These are phyloP conservation scores for Beauveria caledonica DNA, from an alignment of 2,329 filamentous ascomycete genomes.

Conservation along the genomic window DNA sequence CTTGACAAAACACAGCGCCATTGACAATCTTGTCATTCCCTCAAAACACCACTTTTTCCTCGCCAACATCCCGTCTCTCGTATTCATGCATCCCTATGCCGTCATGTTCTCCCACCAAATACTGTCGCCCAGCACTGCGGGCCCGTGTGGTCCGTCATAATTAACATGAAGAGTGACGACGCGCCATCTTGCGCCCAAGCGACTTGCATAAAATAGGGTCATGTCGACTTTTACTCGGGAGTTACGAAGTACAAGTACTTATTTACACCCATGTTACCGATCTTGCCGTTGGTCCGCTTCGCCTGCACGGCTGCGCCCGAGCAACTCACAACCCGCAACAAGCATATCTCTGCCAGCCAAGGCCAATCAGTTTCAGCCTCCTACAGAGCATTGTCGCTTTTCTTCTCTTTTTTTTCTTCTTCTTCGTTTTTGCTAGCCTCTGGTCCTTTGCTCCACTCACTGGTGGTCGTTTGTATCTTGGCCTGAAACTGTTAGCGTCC, in stretches of 20 bases:
- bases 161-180: neutral
- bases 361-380: conserved; percentile 2
- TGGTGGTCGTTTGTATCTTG: conserved; percentile 1
- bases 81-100: conserved; percentile 10
- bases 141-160: conserved; percentile 3
- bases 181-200: neutral
- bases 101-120: conserved; percentile 1
- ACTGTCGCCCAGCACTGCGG: conserved; percentile 3
- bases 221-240: neutral
- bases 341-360: neutral
- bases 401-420: conserved; percentile 1
- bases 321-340: neutral
- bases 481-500: conserved; percentile 1
- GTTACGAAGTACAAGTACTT: too few relatives aligned
- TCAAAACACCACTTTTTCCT: too few relatives aligned
- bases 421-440: neutral
- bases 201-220: neutral
- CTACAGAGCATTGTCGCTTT: neutral
- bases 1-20: neutral
- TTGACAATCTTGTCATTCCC: too few relatives aligned
- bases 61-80: neutral
- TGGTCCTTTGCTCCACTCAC: neutral
- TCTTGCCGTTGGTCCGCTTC: conserved; percentile 4
- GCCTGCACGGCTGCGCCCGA: neutral
- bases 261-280: neutral